Base-by-base conservation (phyloP, 805 yeast species). In the Zygotorulaspora florentina region DNA sequence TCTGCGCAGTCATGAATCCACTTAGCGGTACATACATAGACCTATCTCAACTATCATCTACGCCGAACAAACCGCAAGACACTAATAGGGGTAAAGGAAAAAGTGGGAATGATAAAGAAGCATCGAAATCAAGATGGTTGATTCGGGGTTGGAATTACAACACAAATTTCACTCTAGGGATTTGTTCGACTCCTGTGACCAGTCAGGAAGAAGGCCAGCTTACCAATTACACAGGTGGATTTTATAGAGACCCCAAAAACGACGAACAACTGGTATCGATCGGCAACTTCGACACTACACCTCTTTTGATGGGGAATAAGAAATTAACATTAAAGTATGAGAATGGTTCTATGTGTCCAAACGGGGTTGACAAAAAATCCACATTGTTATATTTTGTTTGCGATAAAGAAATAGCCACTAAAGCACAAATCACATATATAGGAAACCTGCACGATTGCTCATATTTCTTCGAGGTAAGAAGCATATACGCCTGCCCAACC, bases 401-500 rank as follows among this genome's bases (percentile, higher is more conserved):
- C 65, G 96, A 87, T 64, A 73, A 86, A 49, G 91, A 85, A 41
- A 77, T 85, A 58, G 64, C 77, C 60, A 66, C 77, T 5, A 77
- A 77, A 49, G 93, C 90, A 0, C 71, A 78, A 29, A 70, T 87
- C 0, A 75, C 85, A 13, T 87, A 74, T 61, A 75, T 88, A 27
- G 93, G 93, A 1, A 79, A 80, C 6, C 58, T 78, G 35, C 77
- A 87, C 61, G 86, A 88, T 51, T 88, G 96, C 65, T 79, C 83
- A 30, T 88, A 86, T 63, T 77, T 83, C 58, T 88, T 88, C 62
- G 96, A 88, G 59, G 88, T 87, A 27, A 69, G 88, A 53, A 85
- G 95, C 3, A 80, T 86, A 35, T 85, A 83, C 66, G 96, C 95
- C 0, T 88, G 96, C 64, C 87, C 95, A 0, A 83, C 89, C 1